Evolutionary conservation across 1,284 basidiomycete genomes (phyloP).

Genomic region (Malassezia caprae): DNA sequence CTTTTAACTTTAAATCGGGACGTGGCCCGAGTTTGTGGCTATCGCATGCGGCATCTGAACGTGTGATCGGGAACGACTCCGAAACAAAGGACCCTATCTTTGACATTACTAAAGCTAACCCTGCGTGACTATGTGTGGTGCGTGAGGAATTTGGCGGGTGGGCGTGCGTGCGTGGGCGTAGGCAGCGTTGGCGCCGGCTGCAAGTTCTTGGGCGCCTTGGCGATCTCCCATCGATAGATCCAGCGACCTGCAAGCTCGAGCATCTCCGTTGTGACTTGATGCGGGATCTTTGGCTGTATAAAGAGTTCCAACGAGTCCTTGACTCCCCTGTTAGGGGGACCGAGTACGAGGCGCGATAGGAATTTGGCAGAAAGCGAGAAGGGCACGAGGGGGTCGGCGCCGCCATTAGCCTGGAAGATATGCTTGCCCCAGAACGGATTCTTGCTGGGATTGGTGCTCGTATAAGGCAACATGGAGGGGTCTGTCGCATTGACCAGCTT

Average conservation of each 20-base stretch:
- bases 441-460: constrained; percentile 6
- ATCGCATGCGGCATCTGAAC: not conserved
- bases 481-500: constrained; percentile 16
- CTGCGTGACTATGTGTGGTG: not conserved
- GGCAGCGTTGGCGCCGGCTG: not conserved
- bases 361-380: constrained; percentile 35
- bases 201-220: not conserved
- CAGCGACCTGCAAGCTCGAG: constrained; percentile 9
- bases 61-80: not conserved
- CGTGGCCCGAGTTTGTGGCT: no score
- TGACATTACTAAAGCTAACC: not conserved
- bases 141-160: not conserved
- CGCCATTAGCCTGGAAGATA: constrained; percentile 35
- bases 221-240: constrained; percentile 13
- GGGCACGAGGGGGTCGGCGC: constrained; percentile 32
- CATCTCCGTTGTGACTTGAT: constrained; percentile 5
- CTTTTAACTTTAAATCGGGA: no score
- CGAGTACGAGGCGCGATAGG: constrained; percentile 27
- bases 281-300: not conserved
- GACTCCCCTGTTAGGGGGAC: not conserved
- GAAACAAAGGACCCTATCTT: no score
- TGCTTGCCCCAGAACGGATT: constrained; percentile 41
- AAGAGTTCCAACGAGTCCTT: constrained; percentile 5
- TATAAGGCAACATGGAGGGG: constrained; percentile 16
- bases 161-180: not conserved